Base-by-base conservation (phyloP, 257 asterid species). In the Solanum chilense region DNA sequence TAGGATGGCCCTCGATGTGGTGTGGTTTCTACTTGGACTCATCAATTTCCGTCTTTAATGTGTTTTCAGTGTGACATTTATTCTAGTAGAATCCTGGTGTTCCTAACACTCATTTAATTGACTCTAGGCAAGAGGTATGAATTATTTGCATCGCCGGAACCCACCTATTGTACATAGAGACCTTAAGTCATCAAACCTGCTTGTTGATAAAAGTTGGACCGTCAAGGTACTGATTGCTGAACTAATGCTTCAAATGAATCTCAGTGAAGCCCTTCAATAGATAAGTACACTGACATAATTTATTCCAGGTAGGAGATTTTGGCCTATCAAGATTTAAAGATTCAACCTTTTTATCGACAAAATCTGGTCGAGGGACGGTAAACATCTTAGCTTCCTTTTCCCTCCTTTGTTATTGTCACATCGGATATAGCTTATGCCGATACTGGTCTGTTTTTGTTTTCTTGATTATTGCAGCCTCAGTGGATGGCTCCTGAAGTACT, bases 401-500 rank as follows among this genome's bases (percentile, higher is more conserved):
- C 0, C 74, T 41, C 23, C 86, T 5, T 49, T 62, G 16, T 44
- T 35, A 80, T 47, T 12, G 84, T 47, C 68, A 11, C 68, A 80
- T 80, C 44, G 21, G 20, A 27, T 45, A 27, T 9, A 27, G 18
- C 68, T 47, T 47, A 27, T 47, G 68, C 29, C 69, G 5, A 29
- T 29, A 29, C 44, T 0, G 1, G 44, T 29, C 85, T 29, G 69
- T 6, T 47, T 80, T 27, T 9, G 4, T 47, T 47, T 47, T 80
- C 7, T 49, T 88, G 77, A 16, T 39, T 69, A 83, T 68, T 66
- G 89, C 92, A 95, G 98, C 98, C 98, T 76, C 95, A 92, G 89
- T 95, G 98, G 96, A 95, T 95, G 98, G 98, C 98, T 86, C 98
- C 98, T 75, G 98, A 95, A 94, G 94, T 94, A 70, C 98, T 95